Conservation (phyloP, 441 rosid species). For the Arabidopsis lyrata region DNA sequence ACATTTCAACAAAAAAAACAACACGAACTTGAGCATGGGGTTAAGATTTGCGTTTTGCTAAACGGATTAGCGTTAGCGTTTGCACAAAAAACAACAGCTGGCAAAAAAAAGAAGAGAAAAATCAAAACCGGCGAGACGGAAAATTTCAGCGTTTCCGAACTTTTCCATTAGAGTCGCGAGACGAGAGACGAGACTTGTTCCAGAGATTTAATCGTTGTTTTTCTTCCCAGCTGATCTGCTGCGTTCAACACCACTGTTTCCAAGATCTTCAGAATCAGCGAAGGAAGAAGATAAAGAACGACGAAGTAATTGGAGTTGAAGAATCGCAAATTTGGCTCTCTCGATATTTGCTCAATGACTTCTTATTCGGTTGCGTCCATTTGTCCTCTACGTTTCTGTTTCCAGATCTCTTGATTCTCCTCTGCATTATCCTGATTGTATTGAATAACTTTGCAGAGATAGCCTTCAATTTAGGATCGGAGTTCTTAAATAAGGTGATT, state of each 20-base stretch:
- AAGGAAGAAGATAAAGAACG: neutral
- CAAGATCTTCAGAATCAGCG: slow-evolving; percentile 28
- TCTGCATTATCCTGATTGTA: neutral
- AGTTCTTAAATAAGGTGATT: slow-evolving; percentile 19
- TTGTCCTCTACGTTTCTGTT: slow-evolving; percentile 4
- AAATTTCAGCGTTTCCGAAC: slow-evolving; percentile 32
- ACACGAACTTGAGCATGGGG: neutral
- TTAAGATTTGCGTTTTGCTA: neutral
- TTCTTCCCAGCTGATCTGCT: slow-evolving; percentile 30
- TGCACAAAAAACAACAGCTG: slow-evolving; percentile 23
- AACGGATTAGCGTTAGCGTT: slow-evolving; percentile 28
- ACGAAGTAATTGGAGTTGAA: slow-evolving; percentile 25
- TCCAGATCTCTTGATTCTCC: slow-evolving; percentile 40
- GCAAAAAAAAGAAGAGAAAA: neutral
- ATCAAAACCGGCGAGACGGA: slow-evolving; percentile 11
- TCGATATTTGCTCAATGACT: slow-evolving; percentile 34
- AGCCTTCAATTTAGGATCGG: slow-evolving; percentile 37
- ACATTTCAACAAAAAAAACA: too few relatives aligned
- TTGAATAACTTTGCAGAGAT: slow-evolving; percentile 14
- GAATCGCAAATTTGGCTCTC: slow-evolving; percentile 16
- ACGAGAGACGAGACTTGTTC: slow-evolving; percentile 6
- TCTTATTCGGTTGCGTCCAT: slow-evolving; percentile 33
- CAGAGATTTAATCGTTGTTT: slow-evolving; percentile 12
- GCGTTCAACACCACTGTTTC: neutral
- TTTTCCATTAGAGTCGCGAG: slow-evolving; percentile 21